A percentile compares a stretch with the other conserved stretches of the same genome.
phyloP scores from a whole-genome alignment of 179 eudicot genomes.

The Beta corolliflora region DNA sequence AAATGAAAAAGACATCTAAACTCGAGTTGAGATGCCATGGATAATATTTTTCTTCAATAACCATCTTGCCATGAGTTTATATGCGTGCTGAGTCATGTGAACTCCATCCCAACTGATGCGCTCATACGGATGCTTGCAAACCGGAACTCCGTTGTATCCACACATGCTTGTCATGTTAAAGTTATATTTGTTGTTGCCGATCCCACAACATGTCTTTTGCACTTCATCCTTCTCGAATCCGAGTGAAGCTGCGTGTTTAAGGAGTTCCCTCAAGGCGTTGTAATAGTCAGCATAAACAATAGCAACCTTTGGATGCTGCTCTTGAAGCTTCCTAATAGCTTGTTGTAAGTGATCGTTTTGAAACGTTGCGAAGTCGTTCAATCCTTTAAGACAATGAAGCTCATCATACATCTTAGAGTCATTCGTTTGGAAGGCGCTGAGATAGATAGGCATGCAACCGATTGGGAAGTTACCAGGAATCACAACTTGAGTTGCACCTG shows the following conservation, averaged over 20 bases:
- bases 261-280: constrained; percentile 8
- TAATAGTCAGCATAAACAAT: constrained; percentile 27
- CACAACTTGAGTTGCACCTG: constrained; percentile 12
- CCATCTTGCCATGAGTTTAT: constrained; percentile 1
- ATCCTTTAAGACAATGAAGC: background rate
- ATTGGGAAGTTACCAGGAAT: constrained; percentile 23
- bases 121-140: constrained; percentile 20
- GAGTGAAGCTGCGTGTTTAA: constrained; percentile 10
- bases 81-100: constrained; percentile 25
- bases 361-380: constrained; percentile 2
- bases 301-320: constrained; percentile 15
- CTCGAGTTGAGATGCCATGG: background rate
- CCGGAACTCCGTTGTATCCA: constrained; percentile 8
- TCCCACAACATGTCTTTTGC: constrained; percentile 24
- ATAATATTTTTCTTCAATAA: background rate
- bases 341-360: constrained; percentile 14
- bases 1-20: background rate
- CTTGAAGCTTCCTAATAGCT: constrained; percentile 10
- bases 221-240: constrained; percentile 18
- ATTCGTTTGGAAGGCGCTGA: background rate
- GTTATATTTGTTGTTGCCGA: constrained; percentile 8
- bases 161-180: constrained; percentile 2
- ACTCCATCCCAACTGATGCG: constrained; percentile 31
- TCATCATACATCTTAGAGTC: constrained; percentile 21
- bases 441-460: constrained; percentile 19